phyloP scores from a whole-genome alignment of 2,329 filamentous ascomycete species.

The Cordyceps fumosorosea region DNA sequence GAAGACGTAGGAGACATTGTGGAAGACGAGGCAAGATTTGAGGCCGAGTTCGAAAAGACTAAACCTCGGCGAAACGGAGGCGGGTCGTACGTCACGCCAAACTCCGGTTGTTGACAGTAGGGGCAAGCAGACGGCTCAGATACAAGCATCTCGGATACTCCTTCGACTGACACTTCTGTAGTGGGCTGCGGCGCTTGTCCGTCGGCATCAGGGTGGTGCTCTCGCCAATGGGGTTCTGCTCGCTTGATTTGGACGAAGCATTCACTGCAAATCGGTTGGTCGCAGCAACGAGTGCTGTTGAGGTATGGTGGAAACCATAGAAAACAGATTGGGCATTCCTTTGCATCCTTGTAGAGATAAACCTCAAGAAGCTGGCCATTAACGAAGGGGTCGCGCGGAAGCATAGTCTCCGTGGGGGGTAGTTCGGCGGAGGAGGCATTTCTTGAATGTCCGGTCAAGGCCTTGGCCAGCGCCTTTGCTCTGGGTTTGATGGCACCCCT shows the following conservation, averaged over 20 bases:
- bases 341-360: slow-evolving; percentile 83
- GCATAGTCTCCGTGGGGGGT: slow-evolving; percentile 66
- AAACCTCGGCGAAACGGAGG: slow-evolving; percentile 85
- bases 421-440: slow-evolving; percentile 68
- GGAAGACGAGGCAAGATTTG: slow-evolving; percentile 28
- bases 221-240: slow-evolving; percentile 81
- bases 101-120: slow-evolving; percentile 91
- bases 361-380: slow-evolving; percentile 94
- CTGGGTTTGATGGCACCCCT: slow-evolving; percentile 67
- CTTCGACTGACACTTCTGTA: slow-evolving; percentile 37
- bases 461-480: slow-evolving; percentile 81
- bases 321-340: slow-evolving; percentile 94
- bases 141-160: slow-evolving; percentile 60
- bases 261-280: slow-evolving; percentile 94
- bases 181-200: slow-evolving; percentile 31
- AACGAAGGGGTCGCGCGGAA: slow-evolving; percentile 78
- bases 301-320: slow-evolving; percentile 91
- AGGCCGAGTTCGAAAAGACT: slow-evolving; percentile 51
- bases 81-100: slow-evolving; percentile 89
- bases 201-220: slow-evolving; percentile 54
- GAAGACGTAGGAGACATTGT: slow-evolving; percentile 71
- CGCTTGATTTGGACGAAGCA: slow-evolving; percentile 99
- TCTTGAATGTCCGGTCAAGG: slow-evolving; percentile 66
- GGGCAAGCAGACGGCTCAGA: slow-evolving; percentile 90
- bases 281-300: slow-evolving; percentile 90